Evolutionary conservation across 2,329 filamentous ascomycete genomes (phyloP).

Genomic region (Cercospora canescens): DNA sequence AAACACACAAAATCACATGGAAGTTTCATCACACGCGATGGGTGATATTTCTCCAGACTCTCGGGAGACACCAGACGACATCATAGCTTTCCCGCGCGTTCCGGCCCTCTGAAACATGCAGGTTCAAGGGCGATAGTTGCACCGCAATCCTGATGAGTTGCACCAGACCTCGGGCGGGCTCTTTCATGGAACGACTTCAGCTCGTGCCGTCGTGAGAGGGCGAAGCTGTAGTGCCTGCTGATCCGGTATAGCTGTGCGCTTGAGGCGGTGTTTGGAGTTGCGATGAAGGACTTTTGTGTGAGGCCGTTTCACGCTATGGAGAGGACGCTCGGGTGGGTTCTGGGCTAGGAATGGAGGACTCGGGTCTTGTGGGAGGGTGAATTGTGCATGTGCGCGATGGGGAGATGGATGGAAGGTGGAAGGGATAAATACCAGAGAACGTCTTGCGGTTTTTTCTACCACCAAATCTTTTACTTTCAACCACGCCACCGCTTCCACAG

Average conservation of each 20-base stretch:
- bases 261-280: not conserved
- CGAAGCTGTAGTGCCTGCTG: not conserved
- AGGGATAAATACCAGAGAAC: not conserved
- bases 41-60: not conserved
- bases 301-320: not conserved
- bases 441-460: not conserved
- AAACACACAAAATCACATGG: not conserved
- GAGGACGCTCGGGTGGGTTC: not conserved
- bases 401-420: not conserved
- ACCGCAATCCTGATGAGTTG: not conserved
- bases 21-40: not conserved
- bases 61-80: not conserved
- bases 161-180: not conserved
- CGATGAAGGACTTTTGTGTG: slow-evolving; percentile 7
- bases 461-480: not conserved
- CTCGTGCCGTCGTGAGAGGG: not conserved
- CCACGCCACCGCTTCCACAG: slow-evolving; percentile 4
- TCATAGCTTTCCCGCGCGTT: too few species aligned
- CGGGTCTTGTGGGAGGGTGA: not conserved
- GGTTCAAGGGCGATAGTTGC: not conserved
- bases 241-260: slow-evolving; percentile 2
- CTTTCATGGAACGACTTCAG: slow-evolving; percentile 5
- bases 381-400: not conserved
- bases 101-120: slow-evolving; percentile 1
- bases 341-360: not conserved